Percentiles rank a stretch among this genome's conserved stretches.
Conservation (phyloP, 768 basidiomycete species). For the Leucocoprinus sp. region DNA sequence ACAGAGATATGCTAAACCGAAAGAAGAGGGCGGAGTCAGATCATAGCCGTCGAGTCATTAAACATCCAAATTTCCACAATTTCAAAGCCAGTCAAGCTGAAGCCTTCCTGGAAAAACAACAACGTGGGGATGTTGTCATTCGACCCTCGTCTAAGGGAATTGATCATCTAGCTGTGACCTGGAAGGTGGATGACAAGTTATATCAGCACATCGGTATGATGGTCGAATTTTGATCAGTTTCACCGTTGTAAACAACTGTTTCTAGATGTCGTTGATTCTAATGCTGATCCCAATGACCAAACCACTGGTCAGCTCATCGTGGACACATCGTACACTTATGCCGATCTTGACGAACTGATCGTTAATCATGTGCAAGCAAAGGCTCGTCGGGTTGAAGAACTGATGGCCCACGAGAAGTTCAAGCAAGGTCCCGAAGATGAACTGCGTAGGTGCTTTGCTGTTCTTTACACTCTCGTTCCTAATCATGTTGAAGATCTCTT, state of each 20-base stretch:
- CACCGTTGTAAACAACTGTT: not conserved
- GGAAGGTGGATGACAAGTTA: constrained; percentile 95
- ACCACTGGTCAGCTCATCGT: constrained; percentile 58
- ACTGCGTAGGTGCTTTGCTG: constrained; percentile 62
- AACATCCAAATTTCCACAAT: constrained; percentile 98
- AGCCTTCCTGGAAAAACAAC: constrained; percentile 78
- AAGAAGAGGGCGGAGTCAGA: constrained; percentile 84
- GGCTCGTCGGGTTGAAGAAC: constrained; percentile 85
- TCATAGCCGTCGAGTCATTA: constrained; percentile 76
- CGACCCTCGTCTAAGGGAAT: constrained; percentile 91
- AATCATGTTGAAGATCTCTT: constrained; percentile 55
- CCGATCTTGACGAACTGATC: constrained; percentile 93
- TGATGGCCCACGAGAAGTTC: constrained; percentile 94
- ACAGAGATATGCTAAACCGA: constrained; percentile 63
- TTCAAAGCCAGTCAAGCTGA: constrained; percentile 89
- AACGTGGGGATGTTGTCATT: constrained; percentile 93
- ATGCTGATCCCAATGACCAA: constrained; percentile 65
- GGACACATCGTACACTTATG: constrained; percentile 73
- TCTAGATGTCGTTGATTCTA: constrained; percentile 75
- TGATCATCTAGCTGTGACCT: constrained; percentile 93
- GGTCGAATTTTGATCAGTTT: not conserved
- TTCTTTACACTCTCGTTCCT: not conserved
- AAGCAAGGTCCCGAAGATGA: constrained; percentile 83
- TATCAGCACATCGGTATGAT: constrained; percentile 91
- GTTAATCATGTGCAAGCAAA: constrained; percentile 96